These are phyloP conservation scores for Tuber microsphaerosporum DNA, from an alignment of 495 filamentous ascomycete genomes.

Conservation along the genomic window DNA sequence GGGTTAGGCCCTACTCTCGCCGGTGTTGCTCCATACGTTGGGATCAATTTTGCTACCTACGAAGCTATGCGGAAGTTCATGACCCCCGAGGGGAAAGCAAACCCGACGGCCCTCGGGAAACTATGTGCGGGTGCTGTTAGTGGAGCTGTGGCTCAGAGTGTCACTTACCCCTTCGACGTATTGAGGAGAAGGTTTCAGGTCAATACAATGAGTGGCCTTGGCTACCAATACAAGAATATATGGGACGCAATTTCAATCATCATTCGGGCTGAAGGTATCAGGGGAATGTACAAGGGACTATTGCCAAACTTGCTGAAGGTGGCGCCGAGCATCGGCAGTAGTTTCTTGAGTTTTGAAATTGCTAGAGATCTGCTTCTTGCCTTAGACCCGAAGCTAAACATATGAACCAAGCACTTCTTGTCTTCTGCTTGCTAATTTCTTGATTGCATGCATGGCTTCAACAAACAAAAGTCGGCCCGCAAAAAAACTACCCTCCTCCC, in stretches of 20 bases:
- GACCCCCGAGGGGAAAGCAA: constrained; percentile 79
- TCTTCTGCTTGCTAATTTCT: neutral
- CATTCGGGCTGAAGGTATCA: constrained; percentile 64
- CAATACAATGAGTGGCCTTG: constrained; percentile 99
- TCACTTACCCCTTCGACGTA: constrained; percentile 90
- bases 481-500: neutral
- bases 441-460: neutral
- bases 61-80: constrained; percentile 76
- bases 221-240: constrained; percentile 85
- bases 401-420: neutral
- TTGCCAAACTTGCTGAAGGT: constrained; percentile 93
- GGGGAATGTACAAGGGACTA: constrained; percentile 84
- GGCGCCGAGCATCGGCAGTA: constrained; percentile 95
- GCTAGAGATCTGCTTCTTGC: constrained; percentile 63
- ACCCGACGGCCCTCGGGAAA: constrained; percentile 72
- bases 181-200: constrained; percentile 94
- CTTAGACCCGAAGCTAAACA: neutral
- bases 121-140: constrained; percentile 82
- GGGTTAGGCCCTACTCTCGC: constrained; percentile 90
- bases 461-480: neutral
- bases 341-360: constrained; percentile 94
- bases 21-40: constrained; percentile 90
- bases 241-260: constrained; percentile 78
- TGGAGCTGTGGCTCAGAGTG: constrained; percentile 92
- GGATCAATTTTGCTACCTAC: constrained; percentile 97